Percentiles rank a stretch among this genome's conserved stretches.
phyloP scores from a whole-genome alignment of 192 early-diverging fungal genomes.

The Funneliformis mosseae region DNA sequence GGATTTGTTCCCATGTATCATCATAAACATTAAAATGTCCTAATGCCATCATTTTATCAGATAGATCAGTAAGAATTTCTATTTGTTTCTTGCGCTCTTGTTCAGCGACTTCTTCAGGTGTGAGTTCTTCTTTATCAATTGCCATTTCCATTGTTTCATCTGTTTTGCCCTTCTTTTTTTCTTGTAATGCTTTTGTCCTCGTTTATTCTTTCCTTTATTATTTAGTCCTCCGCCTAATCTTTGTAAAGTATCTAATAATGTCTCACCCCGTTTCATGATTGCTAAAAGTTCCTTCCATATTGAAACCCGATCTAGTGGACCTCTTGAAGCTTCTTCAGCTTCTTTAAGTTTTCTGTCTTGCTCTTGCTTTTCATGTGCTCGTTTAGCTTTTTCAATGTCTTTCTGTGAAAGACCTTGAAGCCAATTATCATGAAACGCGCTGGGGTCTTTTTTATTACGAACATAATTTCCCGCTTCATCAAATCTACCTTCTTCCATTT shows the following conservation, averaged over 20 bases:
- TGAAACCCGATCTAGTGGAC: constrained; percentile 57
- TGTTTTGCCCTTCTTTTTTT: constrained; percentile 46
- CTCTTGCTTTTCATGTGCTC: constrained; percentile 53
- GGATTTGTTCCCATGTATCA: constrained; percentile 66
- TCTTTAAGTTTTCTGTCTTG: constrained; percentile 49
- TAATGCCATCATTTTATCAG: constrained; percentile 70
- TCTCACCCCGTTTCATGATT: constrained; percentile 61
- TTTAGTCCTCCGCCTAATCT: constrained; percentile 54
- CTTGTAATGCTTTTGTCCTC: constrained; percentile 23
- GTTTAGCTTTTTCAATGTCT: constrained; percentile 59
- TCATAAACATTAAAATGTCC: constrained; percentile 71
- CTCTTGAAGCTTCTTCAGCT: constrained; percentile 40
- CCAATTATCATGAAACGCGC: constrained; percentile 74
- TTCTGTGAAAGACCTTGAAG: constrained; percentile 61
- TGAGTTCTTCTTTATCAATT: constrained; percentile 7
- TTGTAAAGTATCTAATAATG: constrained; percentile 60
- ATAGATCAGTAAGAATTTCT: constrained; percentile 66
- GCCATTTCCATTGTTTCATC: constrained; percentile 42
- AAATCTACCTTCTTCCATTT: constrained; percentile 70
- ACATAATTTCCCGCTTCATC: constrained; percentile 72
- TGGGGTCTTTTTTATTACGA: constrained; percentile 66
- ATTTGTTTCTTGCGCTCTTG: constrained; percentile 49
- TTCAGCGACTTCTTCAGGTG: constrained; percentile 45
- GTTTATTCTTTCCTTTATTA: constrained; percentile 49
- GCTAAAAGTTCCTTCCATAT: constrained; percentile 60